These are phyloP conservation scores for Lentinus tigrinus DNA, from an alignment of 768 basidiomycete genomes.

Conservation along the genomic window DNA sequence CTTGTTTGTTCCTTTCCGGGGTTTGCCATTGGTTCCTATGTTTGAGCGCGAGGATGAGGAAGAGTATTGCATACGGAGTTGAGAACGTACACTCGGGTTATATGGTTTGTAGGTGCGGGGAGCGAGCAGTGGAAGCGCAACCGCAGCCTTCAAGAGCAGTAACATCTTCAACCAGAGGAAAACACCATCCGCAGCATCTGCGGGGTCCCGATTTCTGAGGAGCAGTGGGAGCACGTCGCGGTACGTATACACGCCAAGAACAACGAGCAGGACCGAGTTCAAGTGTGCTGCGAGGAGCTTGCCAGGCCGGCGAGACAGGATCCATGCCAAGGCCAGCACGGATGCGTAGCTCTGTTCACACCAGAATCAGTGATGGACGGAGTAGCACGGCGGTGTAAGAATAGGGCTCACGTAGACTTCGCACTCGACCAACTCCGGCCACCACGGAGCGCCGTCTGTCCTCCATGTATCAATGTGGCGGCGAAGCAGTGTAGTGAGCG, in stretches of 20 bases:
- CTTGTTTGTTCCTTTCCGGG: constrained; percentile 27
- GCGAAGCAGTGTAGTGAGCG: too few relatives aligned
- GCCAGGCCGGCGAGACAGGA: too few relatives aligned
- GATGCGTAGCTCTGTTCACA: too few relatives aligned
- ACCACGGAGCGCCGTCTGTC: not conserved
- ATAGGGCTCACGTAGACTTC: not conserved
- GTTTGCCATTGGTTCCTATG: not conserved
- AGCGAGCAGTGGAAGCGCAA: constrained; percentile 50
- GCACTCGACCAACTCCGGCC: not conserved
- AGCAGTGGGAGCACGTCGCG: constrained; percentile 57
- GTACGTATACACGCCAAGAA: constrained; percentile 49
- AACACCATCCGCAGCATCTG: constrained; percentile 45
- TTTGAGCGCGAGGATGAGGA: too few relatives aligned
- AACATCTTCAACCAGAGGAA: constrained; percentile 53
- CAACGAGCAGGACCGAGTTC: constrained; percentile 43
- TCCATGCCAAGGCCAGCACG: too few relatives aligned
- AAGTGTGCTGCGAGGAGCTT: constrained; percentile 34
- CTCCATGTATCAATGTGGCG: too few relatives aligned
- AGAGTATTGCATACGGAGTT: not conserved
- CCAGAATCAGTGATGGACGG: too few relatives aligned
- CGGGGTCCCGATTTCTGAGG: constrained; percentile 46
- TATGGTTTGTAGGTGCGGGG: constrained; percentile 53
- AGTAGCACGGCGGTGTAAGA: too few relatives aligned
- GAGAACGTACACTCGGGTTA: constrained; percentile 43
- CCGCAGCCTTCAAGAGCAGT: constrained; percentile 41